Base-by-base conservation (phyloP, 352 stramenopile genomes). In the Pythium chondricola region DNA sequence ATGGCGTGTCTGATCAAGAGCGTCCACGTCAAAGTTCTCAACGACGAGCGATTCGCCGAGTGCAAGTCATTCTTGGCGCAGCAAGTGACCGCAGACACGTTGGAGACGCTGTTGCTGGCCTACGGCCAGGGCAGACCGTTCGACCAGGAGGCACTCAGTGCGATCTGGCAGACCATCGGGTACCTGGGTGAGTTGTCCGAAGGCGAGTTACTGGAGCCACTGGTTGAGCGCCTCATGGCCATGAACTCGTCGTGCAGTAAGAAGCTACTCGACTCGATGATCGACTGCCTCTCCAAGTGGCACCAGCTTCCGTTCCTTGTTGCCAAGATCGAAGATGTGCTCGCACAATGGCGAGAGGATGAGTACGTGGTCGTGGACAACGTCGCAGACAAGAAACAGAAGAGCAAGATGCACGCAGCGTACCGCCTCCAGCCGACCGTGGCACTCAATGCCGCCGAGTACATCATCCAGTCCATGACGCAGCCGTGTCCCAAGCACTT, bases 241-340 rank as follows among this genome's bases (percentile, higher is more conserved):
- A 84, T 89, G 66, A 70, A 89, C 41, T 72, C 84, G 27, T 80
- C 64, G 11, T 86, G 71, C 10, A 89, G 69, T 55, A 76, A 74
- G 46, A 84, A 80, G 48, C 62, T 87, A 10, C 55, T 91, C n/a
- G 73, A 86, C 46, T 80, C 77, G 8, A 85, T 91, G 73, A 61
- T 91, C 38, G 66, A 89, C 39, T 91, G 77, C 38, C 69, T 91
- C 16, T 61, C 67, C 16, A 81, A 86, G 57, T 91, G 80, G 80
- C 59, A 83, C 13, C 74, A 88, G 38, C 73, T 91, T 2, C 66
- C 69, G 17, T 80, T 85, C 30, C 61, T 91, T 37, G 56, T 72
- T 11, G 71, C 63, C 3, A 85, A 85, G 43, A 48, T 91, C 35
- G 67, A 70, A 25, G 69, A 75, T 14, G 80, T 79, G 17, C 57